Evolutionary conservation across 2,329 filamentous ascomycete species (phyloP), one percentile per base, ranked within the genome.

Genomic region (Chaetomiaceae sp.): DNA sequence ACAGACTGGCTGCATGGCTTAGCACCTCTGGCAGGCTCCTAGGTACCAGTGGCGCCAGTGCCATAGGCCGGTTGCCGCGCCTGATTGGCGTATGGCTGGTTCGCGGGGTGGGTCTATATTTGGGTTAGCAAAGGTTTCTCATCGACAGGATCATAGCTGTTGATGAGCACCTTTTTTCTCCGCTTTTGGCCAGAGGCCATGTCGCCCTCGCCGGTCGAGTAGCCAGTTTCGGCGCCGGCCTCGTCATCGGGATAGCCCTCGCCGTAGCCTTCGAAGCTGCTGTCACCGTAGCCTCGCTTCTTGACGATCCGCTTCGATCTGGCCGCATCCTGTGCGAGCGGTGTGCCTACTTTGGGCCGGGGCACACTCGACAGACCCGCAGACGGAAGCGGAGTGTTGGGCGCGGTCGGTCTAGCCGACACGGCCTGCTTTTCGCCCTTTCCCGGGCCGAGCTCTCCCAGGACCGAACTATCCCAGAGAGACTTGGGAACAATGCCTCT

Each of bases 251-350:
- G 78, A 60, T 77, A 89, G 30, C 84, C 84, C 60, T 90, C 86
- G 40, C 81, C 80, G 63, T 90, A 90, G 37, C 87, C 87, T 62
- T 87, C 83, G 64, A 81, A 91, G 62, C 84, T 88, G 61, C 77
- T 80, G 58, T 91, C 87, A 34, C 85, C 83, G 65, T 90, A 91
- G 57, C 84, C 81, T 43, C 88, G 79, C 75, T 90, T 90, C 73
- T 87, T 89, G 57, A 81, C 77, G 51, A 76, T 74, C 43, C 87
- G 78, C 61, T 85, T 83, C 30, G 85, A 82, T 50, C 87, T 43
- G 34, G 41, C 25, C 2, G 48, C 76, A 51, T 80, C 76, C 29
- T 75, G 68, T n/a, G 66, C 69, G 20, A 67, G 55, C 36, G 71
- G 70, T 43, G 64, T 69, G 51, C 64, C 68, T 27, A 61, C 65